These are phyloP conservation scores for Limnanthes douglasii DNA, from an alignment of 345 rosid species.

Conservation along the genomic window DNA sequence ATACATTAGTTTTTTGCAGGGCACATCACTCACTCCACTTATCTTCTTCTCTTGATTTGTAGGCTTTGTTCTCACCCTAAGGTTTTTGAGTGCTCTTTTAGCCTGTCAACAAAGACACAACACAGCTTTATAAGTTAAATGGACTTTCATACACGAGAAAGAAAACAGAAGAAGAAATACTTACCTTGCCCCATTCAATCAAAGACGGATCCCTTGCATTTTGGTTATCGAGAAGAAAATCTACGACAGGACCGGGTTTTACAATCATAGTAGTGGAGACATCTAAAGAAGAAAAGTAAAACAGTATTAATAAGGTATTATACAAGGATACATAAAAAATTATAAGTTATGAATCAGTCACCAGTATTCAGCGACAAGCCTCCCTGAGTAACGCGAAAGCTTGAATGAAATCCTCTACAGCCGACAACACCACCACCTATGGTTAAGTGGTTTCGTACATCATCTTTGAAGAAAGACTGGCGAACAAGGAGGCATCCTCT, in stretches of 20 bases:
- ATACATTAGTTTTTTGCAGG: conserved; percentile 43
- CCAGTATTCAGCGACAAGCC: conserved; percentile 90
- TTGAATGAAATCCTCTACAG: conserved; percentile 72
- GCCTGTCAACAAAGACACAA: conserved; percentile 48
- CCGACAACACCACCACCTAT: conserved; percentile 84
- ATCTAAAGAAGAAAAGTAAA: conserved; percentile 23
- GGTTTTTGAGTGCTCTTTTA: conserved; percentile 46
- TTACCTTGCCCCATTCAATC: conserved; percentile 75
- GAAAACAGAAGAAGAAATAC: background rate
- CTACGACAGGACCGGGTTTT: conserved; percentile 74
- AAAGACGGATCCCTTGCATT: conserved; percentile 38
- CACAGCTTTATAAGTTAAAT: no score
- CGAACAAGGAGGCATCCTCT: conserved; percentile 54
- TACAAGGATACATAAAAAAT: conserved; percentile 1
- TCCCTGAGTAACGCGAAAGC: conserved; percentile 73
- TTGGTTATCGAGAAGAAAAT: conserved; percentile 58
- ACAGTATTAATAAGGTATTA: conserved; percentile 1
- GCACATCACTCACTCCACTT: conserved; percentile 61
- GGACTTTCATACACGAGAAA: no score
- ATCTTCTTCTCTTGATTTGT: conserved; percentile 72
- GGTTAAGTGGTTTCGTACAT: conserved; percentile 43
- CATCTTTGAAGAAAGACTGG: conserved; percentile 70
- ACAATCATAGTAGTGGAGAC: conserved; percentile 88
- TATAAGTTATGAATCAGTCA: conserved; percentile 7
- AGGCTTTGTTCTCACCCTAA: conserved; percentile 57